Evolutionary conservation across 305 asterid genomes (phyloP).

Genomic region (Rubia occidens): DNA sequence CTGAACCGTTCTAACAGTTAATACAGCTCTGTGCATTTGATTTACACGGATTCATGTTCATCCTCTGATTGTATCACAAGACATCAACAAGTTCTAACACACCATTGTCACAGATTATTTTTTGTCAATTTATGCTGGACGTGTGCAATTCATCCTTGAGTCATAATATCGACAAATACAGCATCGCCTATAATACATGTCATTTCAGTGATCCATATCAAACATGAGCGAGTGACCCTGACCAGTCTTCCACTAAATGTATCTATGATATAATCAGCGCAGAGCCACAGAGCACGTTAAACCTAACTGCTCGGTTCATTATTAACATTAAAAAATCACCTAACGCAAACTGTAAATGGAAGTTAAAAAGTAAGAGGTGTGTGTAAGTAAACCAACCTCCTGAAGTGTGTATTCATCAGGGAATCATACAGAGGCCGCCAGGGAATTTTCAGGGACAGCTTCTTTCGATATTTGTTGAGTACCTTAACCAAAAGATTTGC

Average conservation of each 20-base stretch:
- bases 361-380: conserved; percentile 2
- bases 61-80: not conserved
- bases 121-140: not conserved
- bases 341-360: conserved; percentile 10
- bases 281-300: not conserved
- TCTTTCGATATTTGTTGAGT: conserved; percentile 74
- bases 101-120: not conserved
- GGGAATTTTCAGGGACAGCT: conserved; percentile 57
- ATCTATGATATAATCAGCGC: not conserved
- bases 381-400: conserved; percentile 41
- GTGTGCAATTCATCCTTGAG: not conserved
- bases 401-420: conserved; percentile 73
- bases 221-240: not conserved
- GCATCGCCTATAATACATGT: not conserved
- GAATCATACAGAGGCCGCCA: conserved; percentile 88
- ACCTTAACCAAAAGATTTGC: conserved; percentile 72
- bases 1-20: not conserved
- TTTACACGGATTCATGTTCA: not conserved
- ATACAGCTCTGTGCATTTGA: not conserved
- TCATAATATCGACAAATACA: not conserved
- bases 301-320: not conserved
- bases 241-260: not conserved
- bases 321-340: not conserved
- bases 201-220: not conserved
- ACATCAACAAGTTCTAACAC: not conserved